These are phyloP conservation scores for Falciphora oryzae DNA, from an alignment of 2,329 filamentous ascomycete species.

Conservation along the genomic window DNA sequence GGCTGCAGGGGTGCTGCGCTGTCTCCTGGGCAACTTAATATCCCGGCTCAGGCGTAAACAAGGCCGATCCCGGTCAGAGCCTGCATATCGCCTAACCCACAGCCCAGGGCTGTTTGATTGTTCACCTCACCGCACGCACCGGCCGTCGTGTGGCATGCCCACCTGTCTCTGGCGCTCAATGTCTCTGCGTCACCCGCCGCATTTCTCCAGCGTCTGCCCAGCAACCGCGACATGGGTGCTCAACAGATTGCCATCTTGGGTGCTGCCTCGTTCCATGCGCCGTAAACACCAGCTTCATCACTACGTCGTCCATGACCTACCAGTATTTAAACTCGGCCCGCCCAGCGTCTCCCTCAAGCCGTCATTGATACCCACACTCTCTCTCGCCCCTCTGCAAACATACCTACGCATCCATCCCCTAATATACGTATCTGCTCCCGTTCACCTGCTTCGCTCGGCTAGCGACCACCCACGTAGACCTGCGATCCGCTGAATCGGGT, in stretches of 20 bases:
- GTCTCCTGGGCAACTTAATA: neutral
- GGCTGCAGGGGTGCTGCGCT: neutral
- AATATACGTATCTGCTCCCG: too few species aligned
- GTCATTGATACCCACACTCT: neutral
- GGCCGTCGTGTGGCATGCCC: neutral
- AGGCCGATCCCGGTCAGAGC: neutral
- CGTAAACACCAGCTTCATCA: neutral
- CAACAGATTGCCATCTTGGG: neutral
- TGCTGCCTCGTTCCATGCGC: neutral
- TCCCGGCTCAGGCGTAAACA: neutral
- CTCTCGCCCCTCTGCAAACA: neutral
- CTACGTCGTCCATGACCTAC: neutral
- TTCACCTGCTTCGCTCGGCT: too few species aligned
- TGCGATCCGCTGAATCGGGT: neutral
- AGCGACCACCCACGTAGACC: neutral
- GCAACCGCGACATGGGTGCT: neutral
- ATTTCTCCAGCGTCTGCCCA: conserved; percentile 2
- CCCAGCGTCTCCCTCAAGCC: neutral
- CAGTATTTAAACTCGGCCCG: neutral
- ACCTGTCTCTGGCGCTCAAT: too few species aligned
- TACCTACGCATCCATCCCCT: neutral
- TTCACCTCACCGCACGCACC: neutral
- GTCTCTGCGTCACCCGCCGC: neutral
- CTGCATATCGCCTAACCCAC: neutral
- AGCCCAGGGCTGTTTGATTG: neutral